Evolutionary conservation across 2,329 filamentous ascomycete species (phyloP), one percentile per base, ranked within the genome.

Genomic region (Dothideomycetidae sp.): DNA sequence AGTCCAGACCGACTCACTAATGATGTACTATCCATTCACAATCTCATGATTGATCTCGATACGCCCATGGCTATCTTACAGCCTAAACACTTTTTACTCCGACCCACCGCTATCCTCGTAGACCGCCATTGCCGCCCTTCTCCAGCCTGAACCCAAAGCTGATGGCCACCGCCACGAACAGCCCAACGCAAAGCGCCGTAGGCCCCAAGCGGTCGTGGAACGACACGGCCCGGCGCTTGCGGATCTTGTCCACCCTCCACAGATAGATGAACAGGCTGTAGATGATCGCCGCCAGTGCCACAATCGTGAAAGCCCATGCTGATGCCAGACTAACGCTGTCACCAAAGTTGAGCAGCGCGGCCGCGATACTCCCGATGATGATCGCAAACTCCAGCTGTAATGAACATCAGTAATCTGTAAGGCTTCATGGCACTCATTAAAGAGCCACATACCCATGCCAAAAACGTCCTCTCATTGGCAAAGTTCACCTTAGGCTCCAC

Each of bases 401-500:
- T 17, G 16, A n/a, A 10, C 10, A 43, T 37, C 34, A 29, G 30
- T 10, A 13, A 15, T n/a, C 5, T 11, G 5, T 14, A 10, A 19
- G n/a, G n/a, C n/a, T n/a, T n/a, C n/a, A n/a, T n/a, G n/a, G n/a
- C n/a, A n/a, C 5, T 3, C n/a, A 23, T 10, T 4, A 12, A 19
- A 14, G 11, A 12, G 10, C 10, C 31, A 53, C 74, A 63, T 61
- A 81, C 77, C 85, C 90, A 98, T 45, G 84, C 82, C 40, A 98
- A 70, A 62, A 94, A 98, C 1, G 90, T 98, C 46, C 90, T 75
- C 60, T 98, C 90, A 1, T 85, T 86, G 14, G 90, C 90, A 55
- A 98, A 93, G 59, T 85, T 93, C 35, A 98, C 90, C 62, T 98
- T 98, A 21, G 90, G 90, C 59, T 98, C 90, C 21, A 98, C 86